Evolutionary conservation across 805 yeast genomes (phyloP), one percentile per base, ranked within the genome.

Genomic region (Wickerhamomyces silvicola): DNA sequence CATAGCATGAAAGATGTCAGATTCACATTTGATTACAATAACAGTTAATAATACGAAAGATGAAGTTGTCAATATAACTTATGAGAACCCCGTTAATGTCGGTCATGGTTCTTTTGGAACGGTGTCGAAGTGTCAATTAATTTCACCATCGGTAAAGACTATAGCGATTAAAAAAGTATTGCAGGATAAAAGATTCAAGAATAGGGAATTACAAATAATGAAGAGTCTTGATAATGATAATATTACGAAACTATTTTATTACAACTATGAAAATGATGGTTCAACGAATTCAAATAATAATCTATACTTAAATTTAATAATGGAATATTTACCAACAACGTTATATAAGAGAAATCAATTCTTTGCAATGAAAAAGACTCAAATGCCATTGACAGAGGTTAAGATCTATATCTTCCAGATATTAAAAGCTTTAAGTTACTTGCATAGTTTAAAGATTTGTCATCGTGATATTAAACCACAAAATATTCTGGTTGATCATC

Each of bases 31-130:
- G n/a, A 32, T 30, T 12, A 23, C 11, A 10, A 18, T 30, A 12
- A 37, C 29, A 10, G 43, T 39, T n/a, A 30, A 37, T 34, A 41
- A 32, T 22, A 36, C 34, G 18, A 32, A 30, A 9, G 38, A 41
- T 26, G 41, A 25, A 48, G 26, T 37, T 60, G 31, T 70, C 73
- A 31, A 72, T 90, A 35, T 75, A 78, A 30, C 86, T 84, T n/a
- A n/a, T 61, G 81, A 88, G 12, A 86, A 81, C 48, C 74, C 84
- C 24, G 81, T 84, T 45, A 87, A 88, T 70, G 92, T 90, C 25
- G 98, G 98, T n/a, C 94, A 85, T 59, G 98, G 98, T 9, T 88
- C 97, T n/a, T 92, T 92, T 63, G 98, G 98, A 3, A 88, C 87
- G 21, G 98, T 92, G n/a, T 87, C 86, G 55, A 92, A 85, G 45